Conservation (phyloP, 345 rosid genomes). For the Aethionema arabicum region DNA sequence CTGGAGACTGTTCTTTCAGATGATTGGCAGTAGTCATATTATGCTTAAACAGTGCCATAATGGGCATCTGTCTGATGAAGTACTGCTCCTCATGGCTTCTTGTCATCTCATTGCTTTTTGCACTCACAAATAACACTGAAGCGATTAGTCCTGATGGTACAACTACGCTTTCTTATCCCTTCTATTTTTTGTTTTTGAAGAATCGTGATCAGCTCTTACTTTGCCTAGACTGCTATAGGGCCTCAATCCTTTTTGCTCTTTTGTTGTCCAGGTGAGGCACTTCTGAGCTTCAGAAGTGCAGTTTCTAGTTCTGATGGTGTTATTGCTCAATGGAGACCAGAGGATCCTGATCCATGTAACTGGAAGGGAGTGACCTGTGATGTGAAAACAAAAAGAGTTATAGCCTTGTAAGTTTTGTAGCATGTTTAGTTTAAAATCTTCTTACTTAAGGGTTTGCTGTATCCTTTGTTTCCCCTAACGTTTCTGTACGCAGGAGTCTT, state of each 20-base stretch:
- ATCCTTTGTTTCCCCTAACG: slow-evolving; percentile 25
- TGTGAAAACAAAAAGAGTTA: slow-evolving; percentile 71
- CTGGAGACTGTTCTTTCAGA: slow-evolving; percentile 54
- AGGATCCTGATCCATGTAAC: slow-evolving; percentile 93
- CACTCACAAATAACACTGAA: slow-evolving; percentile 36
- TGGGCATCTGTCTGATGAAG: slow-evolving; percentile 63
- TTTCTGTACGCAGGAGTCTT: slow-evolving; percentile 59
- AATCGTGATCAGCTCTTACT: slow-evolving; percentile 37
- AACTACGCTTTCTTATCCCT: slow-evolving; percentile 36
- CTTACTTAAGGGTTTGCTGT: slow-evolving; percentile 1
- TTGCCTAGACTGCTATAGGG: slow-evolving; percentile 31
- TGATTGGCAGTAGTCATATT: slow-evolving; percentile 59
- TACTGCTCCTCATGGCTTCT: slow-evolving; percentile 52
- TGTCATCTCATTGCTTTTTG: slow-evolving; percentile 46
- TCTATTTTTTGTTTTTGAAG: slow-evolving; percentile 47
- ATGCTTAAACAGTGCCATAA: slow-evolving; percentile 67
- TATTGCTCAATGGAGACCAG: slow-evolving; percentile 89
- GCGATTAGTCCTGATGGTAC: slow-evolving; percentile 48
- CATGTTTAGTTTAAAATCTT: slow-evolving; percentile 9
- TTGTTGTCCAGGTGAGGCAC: slow-evolving; percentile 72
- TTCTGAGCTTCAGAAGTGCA: slow-evolving; percentile 67
- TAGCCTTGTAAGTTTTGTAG: slow-evolving; percentile 62
- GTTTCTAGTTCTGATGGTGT: slow-evolving; percentile 66
- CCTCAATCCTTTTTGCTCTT: slow-evolving; percentile 11
- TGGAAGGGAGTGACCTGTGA: slow-evolving; percentile 96